Conservation (phyloP, 129 eudicot genomes). For the Artemisia tridentata region DNA sequence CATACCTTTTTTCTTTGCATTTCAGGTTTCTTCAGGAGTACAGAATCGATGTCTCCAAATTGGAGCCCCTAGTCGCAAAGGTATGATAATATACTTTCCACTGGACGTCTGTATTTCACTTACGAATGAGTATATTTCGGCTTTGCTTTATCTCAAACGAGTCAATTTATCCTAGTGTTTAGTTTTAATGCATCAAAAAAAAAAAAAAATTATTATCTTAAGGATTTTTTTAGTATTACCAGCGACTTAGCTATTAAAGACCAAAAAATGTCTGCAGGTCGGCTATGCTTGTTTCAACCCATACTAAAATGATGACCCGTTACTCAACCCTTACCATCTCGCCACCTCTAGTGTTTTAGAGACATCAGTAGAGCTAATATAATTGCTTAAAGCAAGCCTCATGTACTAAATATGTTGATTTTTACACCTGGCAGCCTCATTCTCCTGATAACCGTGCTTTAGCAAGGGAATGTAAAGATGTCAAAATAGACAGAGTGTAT, state of each 20-base stretch:
- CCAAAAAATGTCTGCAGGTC: not conserved
- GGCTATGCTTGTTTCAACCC: not conserved
- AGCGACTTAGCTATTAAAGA: too few relatives aligned
- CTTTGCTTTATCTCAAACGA: not conserved
- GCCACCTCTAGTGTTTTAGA: too few relatives aligned
- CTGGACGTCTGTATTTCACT: not conserved
- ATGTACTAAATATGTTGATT: too few relatives aligned
- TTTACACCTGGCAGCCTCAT: too few relatives aligned
- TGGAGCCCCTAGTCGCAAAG: conserved; percentile 98
- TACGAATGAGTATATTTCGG: not conserved
- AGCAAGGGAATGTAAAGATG: conserved; percentile 97
- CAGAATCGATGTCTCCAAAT: conserved; percentile 81
- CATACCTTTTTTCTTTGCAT: conserved; percentile 16
- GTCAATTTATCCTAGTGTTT: not conserved
- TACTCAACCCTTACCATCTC: too few relatives aligned
- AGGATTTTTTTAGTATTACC: too few relatives aligned
- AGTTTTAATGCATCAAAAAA: not conserved
- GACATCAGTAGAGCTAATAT: too few relatives aligned
- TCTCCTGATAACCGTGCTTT: conserved; percentile 93
- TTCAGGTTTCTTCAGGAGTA: conserved; percentile 74
- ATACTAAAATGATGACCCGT: not conserved
- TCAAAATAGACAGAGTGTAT: conserved; percentile 91
- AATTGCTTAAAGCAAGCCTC: too few relatives aligned
- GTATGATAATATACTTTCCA: conserved; percentile 32
- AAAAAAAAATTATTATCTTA: not conserved